Base-by-base conservation (phyloP, 345 rosid genomes). In the Rubroshorea leprosula region DNA sequence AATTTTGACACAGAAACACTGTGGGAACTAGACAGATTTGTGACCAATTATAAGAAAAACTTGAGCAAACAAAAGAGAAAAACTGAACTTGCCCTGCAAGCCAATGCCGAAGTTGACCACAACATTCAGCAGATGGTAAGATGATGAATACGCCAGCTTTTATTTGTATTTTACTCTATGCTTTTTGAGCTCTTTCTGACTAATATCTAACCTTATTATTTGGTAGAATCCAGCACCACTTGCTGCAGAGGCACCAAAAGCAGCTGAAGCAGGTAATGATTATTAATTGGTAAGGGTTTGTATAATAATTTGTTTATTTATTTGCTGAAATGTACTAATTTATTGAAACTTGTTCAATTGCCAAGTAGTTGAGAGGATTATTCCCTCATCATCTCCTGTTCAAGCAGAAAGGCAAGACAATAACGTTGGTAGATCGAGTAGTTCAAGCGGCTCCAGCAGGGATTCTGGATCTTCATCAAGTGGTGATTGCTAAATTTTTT, bases 21-120 rank as follows among this genome's bases (percentile, higher is more conserved):
- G 59, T 93, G 96, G 99, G 97, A 93, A 69, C 94, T 93, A 55
- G 75, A 80, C 69, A 72, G 76, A 48, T 79, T 77, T 57, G 85
- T 89, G 26, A 72, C 67, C 10, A 58, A 78, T 47, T 75, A 82
- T 60, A 76, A 69, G 39, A 24, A 46, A 64, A 47, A 25, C 12
- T 3, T 35, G 41, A 2, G 41, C 11, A 35, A 35, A 2, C 7
- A 35, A 10, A 35, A 27, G 31, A 1, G 41, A 35, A 13, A 35
- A 35, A 35, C 41, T 35, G 41, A 35, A 35, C 41, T 2, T 13
- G 9, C 41, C 12, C 5, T 35, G 41, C 41, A 35, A 8, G 12
- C 41, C 12, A 35, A 10, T 35, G 41, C 1, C 12, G 41, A 35
- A 35, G 41, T 13, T 35, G 3, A 35, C 41, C 11, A 35, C 12